These are phyloP conservation scores for Candida sojae DNA, from an alignment of 1,139 yeast genomes.

Conservation along the genomic window DNA sequence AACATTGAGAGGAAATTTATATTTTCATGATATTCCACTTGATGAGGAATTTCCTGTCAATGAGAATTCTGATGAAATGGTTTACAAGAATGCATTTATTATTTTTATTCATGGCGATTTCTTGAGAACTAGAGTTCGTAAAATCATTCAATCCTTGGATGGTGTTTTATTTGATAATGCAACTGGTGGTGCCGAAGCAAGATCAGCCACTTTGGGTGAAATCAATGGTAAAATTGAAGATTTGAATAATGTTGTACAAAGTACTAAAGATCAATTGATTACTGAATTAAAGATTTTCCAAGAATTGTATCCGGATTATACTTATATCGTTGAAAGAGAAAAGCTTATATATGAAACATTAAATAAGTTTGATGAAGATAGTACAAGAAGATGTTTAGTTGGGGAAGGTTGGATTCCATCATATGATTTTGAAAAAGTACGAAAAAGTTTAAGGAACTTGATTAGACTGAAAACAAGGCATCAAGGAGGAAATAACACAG, in stretches of 20 bases:
- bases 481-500: constrained; percentile 5
- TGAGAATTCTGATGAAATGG: constrained; percentile 45
- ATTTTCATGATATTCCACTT: constrained; percentile 51
- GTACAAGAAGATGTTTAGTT: constrained; percentile 80
- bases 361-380: constrained; percentile 82
- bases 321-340: constrained; percentile 61
- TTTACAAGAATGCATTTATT: constrained; percentile 74
- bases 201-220: constrained; percentile 61
- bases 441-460: constrained; percentile 26
- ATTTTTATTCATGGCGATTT: constrained; percentile 87
- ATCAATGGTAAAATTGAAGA: constrained; percentile 55
- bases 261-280: constrained; percentile 68
- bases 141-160: constrained; percentile 81
- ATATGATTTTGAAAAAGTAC: constrained; percentile 26
- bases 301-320: constrained; percentile 42
- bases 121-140: constrained; percentile 65
- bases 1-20: constrained; percentile 54
- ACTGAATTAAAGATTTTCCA: constrained; percentile 76
- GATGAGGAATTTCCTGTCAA: constrained; percentile 32
- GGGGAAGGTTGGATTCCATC: constrained; percentile 98
- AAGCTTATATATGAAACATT: constrained; percentile 72
- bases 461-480: constrained; percentile 27
- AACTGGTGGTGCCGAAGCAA: constrained; percentile 49
- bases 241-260: constrained; percentile 57
- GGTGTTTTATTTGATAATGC: constrained; percentile 71